Base-by-base conservation (phyloP, 2,329 filamentous ascomycete species). In the Tolypocladium ovalisporum region DNA sequence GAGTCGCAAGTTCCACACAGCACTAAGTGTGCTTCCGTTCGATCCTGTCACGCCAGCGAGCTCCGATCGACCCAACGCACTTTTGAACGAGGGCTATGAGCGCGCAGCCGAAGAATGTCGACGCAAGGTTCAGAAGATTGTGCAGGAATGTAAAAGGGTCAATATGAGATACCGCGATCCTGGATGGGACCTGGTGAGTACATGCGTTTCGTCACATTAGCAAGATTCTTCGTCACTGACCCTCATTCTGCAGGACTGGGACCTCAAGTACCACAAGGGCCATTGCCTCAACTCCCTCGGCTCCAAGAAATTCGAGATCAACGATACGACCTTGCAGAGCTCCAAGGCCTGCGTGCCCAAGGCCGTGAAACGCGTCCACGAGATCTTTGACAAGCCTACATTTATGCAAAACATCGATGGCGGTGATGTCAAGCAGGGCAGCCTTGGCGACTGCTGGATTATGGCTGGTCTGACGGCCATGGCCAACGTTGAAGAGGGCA, bases 391-490 rank as follows among this genome's bases (percentile, higher is more conserved):
- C 62, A 83, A 84, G 24, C 87, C 88, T 0, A 84, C 80, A 3
- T 93, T 93, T 67, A 73, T 83, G 72, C 71, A 75, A 54, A 84
- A 83, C 54, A 76, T 89, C 58, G 83, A 84, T 62, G 85, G 86
- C 15, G 83, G 84, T 57, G 89, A 94, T 68, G 83, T 92, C 58
- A 88, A 89, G 65, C 89, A 94, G 66, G 89, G 89, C 2, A 80
- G 79, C 44, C 80, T 88, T 40, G 89, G 89, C n/a, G 84, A 93
- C 66, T 94, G 89, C 73, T 93, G 89, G 88, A 81, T 91, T 55
- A 86, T 94, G 72, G 87, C 89, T 8, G 87, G 87, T 27, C 72
- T 95, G 34, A 90, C 86, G 36, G 89, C 89, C 0, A 77, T 95
- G 62, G 86, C 86, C 36, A 90, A 89, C 61, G 87, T 89, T 59